A percentile compares a stretch with the other conserved stretches of the same genome.
These are phyloP conservation scores for Dacryopinax primogenitus DNA, from an alignment of 768 basidiomycete genomes.

Conservation along the genomic window DNA sequence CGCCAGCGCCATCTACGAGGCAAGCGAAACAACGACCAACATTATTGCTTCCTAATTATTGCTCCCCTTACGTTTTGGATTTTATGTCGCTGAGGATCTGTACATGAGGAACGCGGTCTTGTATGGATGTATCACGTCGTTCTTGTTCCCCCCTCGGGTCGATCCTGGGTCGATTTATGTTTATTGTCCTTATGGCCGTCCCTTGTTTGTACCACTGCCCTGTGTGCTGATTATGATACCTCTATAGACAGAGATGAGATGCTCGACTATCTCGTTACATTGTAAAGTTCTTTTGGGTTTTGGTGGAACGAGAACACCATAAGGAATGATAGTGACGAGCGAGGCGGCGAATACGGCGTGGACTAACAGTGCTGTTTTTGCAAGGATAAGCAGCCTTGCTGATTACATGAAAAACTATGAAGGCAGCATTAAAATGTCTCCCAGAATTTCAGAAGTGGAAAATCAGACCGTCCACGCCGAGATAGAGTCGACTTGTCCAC, in stretches of 20 bases:
- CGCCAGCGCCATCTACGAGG: slow-evolving; percentile 1
- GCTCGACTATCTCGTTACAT: too few species aligned
- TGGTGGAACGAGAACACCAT: too few species aligned
- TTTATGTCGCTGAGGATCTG: not conserved
- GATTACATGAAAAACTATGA: too few species aligned
- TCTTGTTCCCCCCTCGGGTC: not conserved
- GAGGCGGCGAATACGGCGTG: too few species aligned
- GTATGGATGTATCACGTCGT: not conserved
- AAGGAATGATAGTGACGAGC: too few species aligned
- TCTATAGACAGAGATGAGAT: slow-evolving; percentile 2
- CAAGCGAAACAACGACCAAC: not conserved
- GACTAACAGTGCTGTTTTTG: too few species aligned
- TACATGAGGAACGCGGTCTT: slow-evolving; percentile 8
- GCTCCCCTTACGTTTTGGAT: not conserved
- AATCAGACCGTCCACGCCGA: too few species aligned
- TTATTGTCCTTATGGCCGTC: not conserved
- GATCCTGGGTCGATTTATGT: not conserved
- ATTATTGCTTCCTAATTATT: not conserved
- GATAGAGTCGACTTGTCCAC: too few species aligned
- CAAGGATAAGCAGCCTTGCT: too few species aligned
- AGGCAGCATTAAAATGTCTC: too few species aligned
- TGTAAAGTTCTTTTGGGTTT: too few species aligned
- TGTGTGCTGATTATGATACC: not conserved
- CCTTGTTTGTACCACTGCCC: not conserved
- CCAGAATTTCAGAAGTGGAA: too few species aligned